A percentile compares a stretch with the other conserved stretches of the same genome.
These are phyloP conservation scores for Boletellus ananiceps DNA, from an alignment of 768 basidiomycete species.

Conservation along the genomic window DNA sequence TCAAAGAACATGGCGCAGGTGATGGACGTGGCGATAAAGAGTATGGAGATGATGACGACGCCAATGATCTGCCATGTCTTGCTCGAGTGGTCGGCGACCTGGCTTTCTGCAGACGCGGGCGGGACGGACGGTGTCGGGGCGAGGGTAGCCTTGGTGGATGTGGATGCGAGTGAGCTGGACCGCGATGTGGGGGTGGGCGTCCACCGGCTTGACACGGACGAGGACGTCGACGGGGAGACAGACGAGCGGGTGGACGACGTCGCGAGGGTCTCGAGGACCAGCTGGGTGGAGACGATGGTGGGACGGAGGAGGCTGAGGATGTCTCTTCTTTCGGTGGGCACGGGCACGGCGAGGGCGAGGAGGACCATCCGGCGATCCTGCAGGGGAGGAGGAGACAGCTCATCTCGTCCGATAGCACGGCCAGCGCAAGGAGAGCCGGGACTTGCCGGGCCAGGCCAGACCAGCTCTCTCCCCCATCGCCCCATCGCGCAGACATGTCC, in stretches of 20 bases:
- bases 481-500: conserved; percentile 45
- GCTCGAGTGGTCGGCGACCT: conserved; percentile 36
- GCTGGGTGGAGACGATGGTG: neutral
- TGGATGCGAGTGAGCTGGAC: neutral
- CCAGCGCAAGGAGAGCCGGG: conserved; percentile 10
- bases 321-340: conserved; percentile 3
- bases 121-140: conserved; percentile 3
- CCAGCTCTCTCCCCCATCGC: neutral
- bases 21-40: conserved; percentile 50
- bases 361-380: neutral
- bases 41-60: conserved; percentile 60
- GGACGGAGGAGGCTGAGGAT: conserved; percentile 17
- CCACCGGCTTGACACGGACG: neutral
- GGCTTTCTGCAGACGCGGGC: conserved; percentile 6
- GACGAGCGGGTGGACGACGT: neutral
- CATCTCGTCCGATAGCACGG: too few species aligned
- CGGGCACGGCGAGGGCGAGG: neutral
- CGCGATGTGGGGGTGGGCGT: neutral
- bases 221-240: neutral
- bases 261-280: neutral
- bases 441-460: conserved; percentile 4
- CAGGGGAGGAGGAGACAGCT: too few species aligned
- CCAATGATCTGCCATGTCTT: conserved; percentile 68
- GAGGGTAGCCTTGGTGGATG: neutral
- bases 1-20: conserved; percentile 66